Evolutionary conservation across 2,329 filamentous ascomycete genomes (phyloP).

Genomic region (Sphaerulina vaccinii): DNA sequence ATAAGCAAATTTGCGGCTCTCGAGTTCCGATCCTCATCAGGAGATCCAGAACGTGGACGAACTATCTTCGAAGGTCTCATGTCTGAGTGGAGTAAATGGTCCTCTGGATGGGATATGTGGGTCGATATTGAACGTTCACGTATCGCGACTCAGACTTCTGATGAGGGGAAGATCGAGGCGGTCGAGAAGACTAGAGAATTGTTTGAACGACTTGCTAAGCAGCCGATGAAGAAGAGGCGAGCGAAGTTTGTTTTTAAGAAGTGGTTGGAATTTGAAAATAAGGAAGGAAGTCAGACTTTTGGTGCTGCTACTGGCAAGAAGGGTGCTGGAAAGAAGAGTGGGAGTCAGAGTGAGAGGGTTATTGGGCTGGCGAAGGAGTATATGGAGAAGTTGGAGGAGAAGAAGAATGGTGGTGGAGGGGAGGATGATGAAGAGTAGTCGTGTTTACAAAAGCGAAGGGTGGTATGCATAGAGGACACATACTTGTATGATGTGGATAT

Average conservation of each 20-base stretch:
- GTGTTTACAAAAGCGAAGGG: no score
- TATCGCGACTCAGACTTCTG: conserved; percentile 33
- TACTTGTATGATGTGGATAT: no score
- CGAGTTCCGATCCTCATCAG: conserved; percentile 81
- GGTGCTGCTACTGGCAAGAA: conserved; percentile 47
- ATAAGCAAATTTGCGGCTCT: conserved; percentile 87
- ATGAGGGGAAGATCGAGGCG: conserved; percentile 52
- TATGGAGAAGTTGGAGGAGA: conserved; percentile 53
- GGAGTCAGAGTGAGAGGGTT: conserved; percentile 61
- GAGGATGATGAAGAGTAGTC: conserved; percentile 33
- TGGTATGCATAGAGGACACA: no score
- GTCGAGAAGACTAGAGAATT: conserved; percentile 60
- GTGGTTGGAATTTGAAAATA: conserved; percentile 86
- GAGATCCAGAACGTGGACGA: conserved; percentile 84
- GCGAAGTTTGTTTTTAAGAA: conserved; percentile 87
- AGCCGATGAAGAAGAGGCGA: conserved; percentile 71
- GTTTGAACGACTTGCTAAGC: conserved; percentile 72
- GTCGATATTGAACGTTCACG: conserved; percentile 69
- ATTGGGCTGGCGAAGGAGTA: conserved; percentile 70
- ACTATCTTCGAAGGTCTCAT: conserved; percentile 92
- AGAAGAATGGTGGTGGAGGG: conserved; percentile 20
- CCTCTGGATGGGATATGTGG: conserved; percentile 90
- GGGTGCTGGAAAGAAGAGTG: conserved; percentile 21
- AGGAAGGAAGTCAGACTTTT: conserved; percentile 53
- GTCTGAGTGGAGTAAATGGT: conserved; percentile 79